A percentile compares a stretch with the other conserved stretches of the same genome.
Conservation (phyloP, 73 alveolate genomes). For the Stentor roeselii region DNA sequence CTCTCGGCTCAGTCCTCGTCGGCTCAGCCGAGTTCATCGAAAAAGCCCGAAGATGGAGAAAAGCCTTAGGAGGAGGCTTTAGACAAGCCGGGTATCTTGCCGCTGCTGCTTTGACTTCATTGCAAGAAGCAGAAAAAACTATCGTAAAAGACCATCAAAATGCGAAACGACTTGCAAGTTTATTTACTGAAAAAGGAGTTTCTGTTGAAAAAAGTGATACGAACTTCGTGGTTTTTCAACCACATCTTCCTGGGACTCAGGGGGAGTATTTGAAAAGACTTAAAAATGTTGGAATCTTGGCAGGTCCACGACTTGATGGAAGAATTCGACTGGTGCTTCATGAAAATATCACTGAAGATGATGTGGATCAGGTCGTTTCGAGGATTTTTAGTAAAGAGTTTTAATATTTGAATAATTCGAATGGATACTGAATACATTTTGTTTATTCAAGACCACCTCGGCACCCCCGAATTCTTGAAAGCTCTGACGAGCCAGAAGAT, state of each 20-base stretch:
- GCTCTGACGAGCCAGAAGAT: not conserved
- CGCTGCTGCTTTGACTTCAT: slow-evolving; percentile 32
- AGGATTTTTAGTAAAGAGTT: no score
- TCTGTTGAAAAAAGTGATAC: not conserved
- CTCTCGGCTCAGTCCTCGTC: slow-evolving; percentile 59
- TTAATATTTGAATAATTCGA: no score
- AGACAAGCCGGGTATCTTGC: slow-evolving; percentile 52
- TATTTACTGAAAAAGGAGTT: not conserved
- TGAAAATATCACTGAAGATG: not conserved
- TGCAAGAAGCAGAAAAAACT: slow-evolving; percentile 39
- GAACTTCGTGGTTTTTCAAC: not conserved
- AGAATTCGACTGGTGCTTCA: not conserved
- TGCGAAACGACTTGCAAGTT: slow-evolving; percentile 10
- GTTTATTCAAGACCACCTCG: not conserved
- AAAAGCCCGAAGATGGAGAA: slow-evolving; percentile 41
- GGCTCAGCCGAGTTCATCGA: slow-evolving; percentile 45
- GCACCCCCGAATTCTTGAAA: not conserved
- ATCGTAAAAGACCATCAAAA: slow-evolving; percentile 33
- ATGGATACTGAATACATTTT: not conserved
- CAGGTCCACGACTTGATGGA: not conserved
- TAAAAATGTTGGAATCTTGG: not conserved
- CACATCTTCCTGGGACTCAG: not conserved
- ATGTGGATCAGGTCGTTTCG: not conserved
- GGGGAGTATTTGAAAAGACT: not conserved
- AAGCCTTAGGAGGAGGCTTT: slow-evolving; percentile 59